Percentiles rank a stretch among this genome's conserved stretches.
Conservation (phyloP, 495 filamentous ascomycete species). For the Penicillium bialowiezense region DNA sequence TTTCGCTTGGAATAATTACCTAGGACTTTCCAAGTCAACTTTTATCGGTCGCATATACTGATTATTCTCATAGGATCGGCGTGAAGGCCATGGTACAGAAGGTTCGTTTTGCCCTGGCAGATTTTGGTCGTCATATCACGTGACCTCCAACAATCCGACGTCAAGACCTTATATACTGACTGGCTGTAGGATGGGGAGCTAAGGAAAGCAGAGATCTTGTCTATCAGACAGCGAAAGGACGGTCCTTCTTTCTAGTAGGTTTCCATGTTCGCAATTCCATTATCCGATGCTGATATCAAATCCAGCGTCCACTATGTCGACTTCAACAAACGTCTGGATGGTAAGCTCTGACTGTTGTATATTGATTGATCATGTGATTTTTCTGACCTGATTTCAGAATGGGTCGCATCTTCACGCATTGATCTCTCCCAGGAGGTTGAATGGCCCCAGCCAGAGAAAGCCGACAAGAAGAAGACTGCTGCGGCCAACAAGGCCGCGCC, state of each 20-base stretch:
- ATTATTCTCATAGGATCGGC: constrained; percentile 56
- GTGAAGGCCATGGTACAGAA: constrained; percentile 72
- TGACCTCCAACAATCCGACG: constrained; percentile 19
- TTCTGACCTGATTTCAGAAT: constrained; percentile 56
- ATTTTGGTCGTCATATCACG: constrained; percentile 32
- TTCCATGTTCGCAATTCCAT: background rate
- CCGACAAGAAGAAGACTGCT: constrained; percentile 61
- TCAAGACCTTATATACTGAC: constrained; percentile 11
- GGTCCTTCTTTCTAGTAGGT: constrained; percentile 76
- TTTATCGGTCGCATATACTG: constrained; percentile 48
- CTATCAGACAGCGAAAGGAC: constrained; percentile 79
- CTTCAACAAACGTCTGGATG: constrained; percentile 97
- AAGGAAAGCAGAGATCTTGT: constrained; percentile 89
- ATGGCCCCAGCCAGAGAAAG: constrained; percentile 71
- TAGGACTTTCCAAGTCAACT: constrained; percentile 10
- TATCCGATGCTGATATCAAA: constrained; percentile 16
- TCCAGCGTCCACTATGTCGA: constrained; percentile 90
- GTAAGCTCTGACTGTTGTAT: constrained; percentile 22
- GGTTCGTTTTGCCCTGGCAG: constrained; percentile 37
- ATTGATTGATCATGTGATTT: constrained; percentile 8
- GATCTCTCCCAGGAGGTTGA: constrained; percentile 77
- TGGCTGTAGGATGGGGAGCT: constrained; percentile 68
- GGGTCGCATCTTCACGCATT: constrained; percentile 77
- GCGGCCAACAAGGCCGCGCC: constrained; percentile 41
- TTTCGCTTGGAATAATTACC: background rate